A percentile compares a stretch with the other conserved stretches of the same genome.
These are phyloP conservation scores for Talaromyces pinophilus DNA, from an alignment of 2,329 filamentous ascomycete genomes.

Conservation along the genomic window DNA sequence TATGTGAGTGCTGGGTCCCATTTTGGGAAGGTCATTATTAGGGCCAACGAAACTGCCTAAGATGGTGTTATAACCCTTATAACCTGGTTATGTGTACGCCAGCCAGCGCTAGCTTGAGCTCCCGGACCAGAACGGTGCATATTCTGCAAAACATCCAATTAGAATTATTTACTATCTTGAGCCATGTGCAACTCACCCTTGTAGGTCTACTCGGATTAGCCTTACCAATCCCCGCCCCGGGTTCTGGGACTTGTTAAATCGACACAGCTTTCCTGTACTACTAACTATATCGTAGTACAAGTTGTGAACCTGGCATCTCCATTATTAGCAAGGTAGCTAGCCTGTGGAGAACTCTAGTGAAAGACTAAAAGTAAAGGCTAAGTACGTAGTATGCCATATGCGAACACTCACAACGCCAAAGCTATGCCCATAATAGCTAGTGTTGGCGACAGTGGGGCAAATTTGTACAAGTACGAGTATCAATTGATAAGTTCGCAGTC, in stretches of 20 bases:
- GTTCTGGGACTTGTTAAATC: no score
- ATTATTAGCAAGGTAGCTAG: no score
- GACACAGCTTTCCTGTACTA: no score
- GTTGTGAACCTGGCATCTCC: no score
- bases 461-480: not conserved
- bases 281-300: no score
- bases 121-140: not conserved
- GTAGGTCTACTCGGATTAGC: no score
- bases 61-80: not conserved
- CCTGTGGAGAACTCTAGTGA: no score
- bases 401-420: not conserved
- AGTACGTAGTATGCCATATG: not conserved
- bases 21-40: constrained; percentile 59
- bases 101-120: not conserved
- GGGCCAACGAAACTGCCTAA: constrained; percentile 32
- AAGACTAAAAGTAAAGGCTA: not conserved
- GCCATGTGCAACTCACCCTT: no score
- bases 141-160: not conserved
- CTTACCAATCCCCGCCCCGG: no score
- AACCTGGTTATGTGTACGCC: no score
- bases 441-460: not conserved
- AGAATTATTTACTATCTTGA: no score
- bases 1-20: constrained; percentile 56
- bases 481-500: not conserved
- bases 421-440: not conserved